Evolutionary conservation across 1,139 yeast species (phyloP).

Genomic region (Taphrina populina): DNA sequence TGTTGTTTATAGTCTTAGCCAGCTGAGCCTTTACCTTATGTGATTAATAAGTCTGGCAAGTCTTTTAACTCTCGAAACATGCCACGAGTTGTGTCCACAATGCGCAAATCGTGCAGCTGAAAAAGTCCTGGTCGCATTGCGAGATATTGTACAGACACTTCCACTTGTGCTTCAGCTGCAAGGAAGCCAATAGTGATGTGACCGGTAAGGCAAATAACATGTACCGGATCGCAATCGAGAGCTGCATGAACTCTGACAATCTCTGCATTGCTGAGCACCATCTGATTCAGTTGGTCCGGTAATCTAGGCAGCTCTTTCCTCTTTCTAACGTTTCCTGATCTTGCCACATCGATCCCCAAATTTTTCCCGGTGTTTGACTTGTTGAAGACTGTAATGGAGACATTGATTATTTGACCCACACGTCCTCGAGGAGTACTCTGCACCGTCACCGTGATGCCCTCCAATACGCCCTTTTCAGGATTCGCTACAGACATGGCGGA

Average conservation of each 20-base stretch:
- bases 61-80: constrained; percentile 9
- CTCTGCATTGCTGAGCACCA: neutral
- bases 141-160: constrained; percentile 3
- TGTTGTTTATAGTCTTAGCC: constrained; percentile 2
- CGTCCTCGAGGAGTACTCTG: neutral
- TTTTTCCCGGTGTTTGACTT: neutral
- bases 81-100: constrained; percentile 4
- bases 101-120: constrained; percentile 7
- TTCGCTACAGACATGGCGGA: neutral
- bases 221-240: neutral
- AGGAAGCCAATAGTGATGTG: neutral
- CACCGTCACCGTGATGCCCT: neutral
- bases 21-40: no score
- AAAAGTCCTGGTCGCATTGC: constrained; percentile 2
- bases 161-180: neutral
- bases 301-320: constrained; percentile 3
- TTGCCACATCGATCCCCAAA: constrained; percentile 5
- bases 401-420: neutral
- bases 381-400: neutral
- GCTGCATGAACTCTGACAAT: neutral
- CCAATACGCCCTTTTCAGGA: neutral
- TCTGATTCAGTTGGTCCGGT: neutral
- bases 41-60: constrained; percentile 1
- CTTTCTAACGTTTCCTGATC: neutral
- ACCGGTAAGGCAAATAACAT: constrained; percentile 6